Percentiles rank a stretch among this genome's conserved stretches.
These are phyloP conservation scores for Boeremia lycopersici DNA, from an alignment of 2,329 filamentous ascomycete genomes.

Conservation along the genomic window DNA sequence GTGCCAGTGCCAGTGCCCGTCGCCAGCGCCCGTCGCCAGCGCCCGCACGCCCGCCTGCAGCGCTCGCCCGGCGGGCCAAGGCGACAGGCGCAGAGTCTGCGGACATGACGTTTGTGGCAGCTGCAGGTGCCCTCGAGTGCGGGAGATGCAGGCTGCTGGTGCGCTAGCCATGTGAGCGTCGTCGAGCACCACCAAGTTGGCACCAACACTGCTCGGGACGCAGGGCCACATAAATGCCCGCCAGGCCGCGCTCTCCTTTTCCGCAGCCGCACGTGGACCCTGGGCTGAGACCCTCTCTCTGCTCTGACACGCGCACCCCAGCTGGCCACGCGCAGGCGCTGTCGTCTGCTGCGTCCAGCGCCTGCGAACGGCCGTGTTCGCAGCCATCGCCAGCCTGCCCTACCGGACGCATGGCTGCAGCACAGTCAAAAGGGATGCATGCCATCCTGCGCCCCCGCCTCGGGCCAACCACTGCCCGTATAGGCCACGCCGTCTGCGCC, in stretches of 20 bases:
- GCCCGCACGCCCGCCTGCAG: not conserved
- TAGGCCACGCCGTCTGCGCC: conserved; percentile 19
- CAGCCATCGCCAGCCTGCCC: conserved; percentile 19
- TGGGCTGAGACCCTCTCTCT: conserved; percentile 15
- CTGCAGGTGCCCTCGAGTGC: conserved; percentile 7
- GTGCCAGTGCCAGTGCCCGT: too few species aligned
- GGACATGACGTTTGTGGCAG: conserved; percentile 20
- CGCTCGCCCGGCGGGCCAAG: not conserved
- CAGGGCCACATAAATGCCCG: conserved; percentile 17
- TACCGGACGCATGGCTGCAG: conserved; percentile 28
- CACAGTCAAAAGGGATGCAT: conserved; percentile 28
- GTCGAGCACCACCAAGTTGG: conserved; percentile 11
- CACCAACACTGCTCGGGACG: not conserved
- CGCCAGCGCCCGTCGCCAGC: not conserved
- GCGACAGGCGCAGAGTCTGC: conserved; percentile 8
- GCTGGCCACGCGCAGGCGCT: conserved; percentile 1
- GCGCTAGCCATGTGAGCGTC: conserved; percentile 11
- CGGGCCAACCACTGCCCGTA: conserved; percentile 20
- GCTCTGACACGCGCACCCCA: conserved; percentile 13
- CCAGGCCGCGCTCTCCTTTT: conserved; percentile 22
- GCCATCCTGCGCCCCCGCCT: conserved; percentile 32
- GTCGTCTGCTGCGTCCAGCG: conserved; percentile 7
- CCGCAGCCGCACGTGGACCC: conserved; percentile 27
- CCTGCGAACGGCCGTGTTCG: conserved; percentile 31
- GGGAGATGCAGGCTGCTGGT: conserved; percentile 1